Evolutionary conservation across 2,329 filamentous ascomycete species (phyloP), one percentile per base, ranked within the genome.

Genomic region (Venturia oleaginea): DNA sequence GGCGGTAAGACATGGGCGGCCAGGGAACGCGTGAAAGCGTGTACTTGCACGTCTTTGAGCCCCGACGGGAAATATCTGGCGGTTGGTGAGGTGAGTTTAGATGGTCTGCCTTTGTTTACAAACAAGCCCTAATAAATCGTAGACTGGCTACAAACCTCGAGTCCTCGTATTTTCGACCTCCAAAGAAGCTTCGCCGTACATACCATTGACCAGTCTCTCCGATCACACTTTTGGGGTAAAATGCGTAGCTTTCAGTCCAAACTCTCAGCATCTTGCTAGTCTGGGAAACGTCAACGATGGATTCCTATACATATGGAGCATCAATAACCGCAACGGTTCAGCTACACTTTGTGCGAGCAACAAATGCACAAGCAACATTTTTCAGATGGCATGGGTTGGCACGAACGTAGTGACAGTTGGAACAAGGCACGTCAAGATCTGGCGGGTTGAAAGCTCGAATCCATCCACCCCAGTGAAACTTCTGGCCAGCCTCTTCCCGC

Each of bases 221-320:
- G 94, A 99, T 72, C 94, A 99, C 76, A 88, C 86, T 0, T 95
- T 91, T 74, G 94, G 94, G 7, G 91, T 99, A 38, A 88, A 87
- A 65, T 89, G 90, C 42, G 85, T 99, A 40, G 89, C 92, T 2
- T 99, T 96, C 83, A 97, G 92, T 67, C 83, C 88, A 0, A 91
- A 97, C 74, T 91, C 90, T 15, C 88, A 84, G 68, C 96, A 89
- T 74, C 82, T 99, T 40, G 94, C 94, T 2, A 96, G 92, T 24
- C 81, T 99, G 15, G 94, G 94, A 34, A 85, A 89, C 22, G 84
- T 89, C 64, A 97, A 97, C 73, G 94, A 99, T 76, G 93, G 93
- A 0, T 97, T 95, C 72, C 81, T 99, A 24, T 96, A 93, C 73
- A 83, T 97, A 34, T 97, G 93, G 92, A 86, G 82, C 69, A 84